Evolutionary conservation across 2,329 filamentous ascomycete species (phyloP).

Genomic region (Claviceps spartinae): DNA sequence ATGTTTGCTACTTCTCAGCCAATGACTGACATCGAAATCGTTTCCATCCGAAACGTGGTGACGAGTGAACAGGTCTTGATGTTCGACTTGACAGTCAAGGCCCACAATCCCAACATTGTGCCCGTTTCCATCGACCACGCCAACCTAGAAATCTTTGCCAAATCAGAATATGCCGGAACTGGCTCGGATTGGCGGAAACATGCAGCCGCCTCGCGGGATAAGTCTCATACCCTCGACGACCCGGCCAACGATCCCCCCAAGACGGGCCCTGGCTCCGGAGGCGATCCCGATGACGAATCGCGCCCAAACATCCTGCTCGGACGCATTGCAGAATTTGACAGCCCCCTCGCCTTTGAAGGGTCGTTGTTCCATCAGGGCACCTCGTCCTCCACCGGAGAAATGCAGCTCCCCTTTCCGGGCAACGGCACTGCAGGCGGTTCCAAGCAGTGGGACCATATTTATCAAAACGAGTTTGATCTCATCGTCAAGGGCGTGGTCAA

Average conservation of each 20-base stretch:
- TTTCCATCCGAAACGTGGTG: slow-evolving; percentile 76
- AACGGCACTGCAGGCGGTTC: slow-evolving; percentile 81
- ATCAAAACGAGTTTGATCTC: slow-evolving; percentile 85
- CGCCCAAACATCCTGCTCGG: slow-evolving; percentile 81
- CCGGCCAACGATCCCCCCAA: slow-evolving; percentile 24
- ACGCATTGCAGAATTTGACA: slow-evolving; percentile 75
- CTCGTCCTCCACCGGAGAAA: slow-evolving; percentile 65
- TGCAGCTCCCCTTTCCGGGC: slow-evolving; percentile 70
- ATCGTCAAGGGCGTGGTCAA: slow-evolving; percentile 84
- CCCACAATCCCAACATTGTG: slow-evolving; percentile 86
- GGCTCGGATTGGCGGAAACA: slow-evolving; percentile 47
- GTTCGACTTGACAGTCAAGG: slow-evolving; percentile 77
- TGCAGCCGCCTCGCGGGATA: slow-evolving; percentile 12
- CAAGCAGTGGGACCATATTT: slow-evolving; percentile 77
- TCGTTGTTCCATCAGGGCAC: slow-evolving; percentile 67
- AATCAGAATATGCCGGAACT: slow-evolving; percentile 74
- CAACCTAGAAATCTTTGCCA: slow-evolving; percentile 87
- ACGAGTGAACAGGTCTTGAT: slow-evolving; percentile 92
- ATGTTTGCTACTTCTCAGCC: slow-evolving; percentile 86
- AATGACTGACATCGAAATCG: slow-evolving; percentile 62
- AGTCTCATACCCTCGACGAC: slow-evolving; percentile 18
- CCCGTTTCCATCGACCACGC: slow-evolving; percentile 74
- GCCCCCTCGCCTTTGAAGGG: slow-evolving; percentile 75
- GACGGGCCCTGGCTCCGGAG: slow-evolving; percentile 16
- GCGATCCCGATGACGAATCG: slow-evolving; percentile 49